Evolutionary conservation across 2,329 filamentous ascomycete genomes (phyloP).

Genomic region (Cladorrhinum sp.): DNA sequence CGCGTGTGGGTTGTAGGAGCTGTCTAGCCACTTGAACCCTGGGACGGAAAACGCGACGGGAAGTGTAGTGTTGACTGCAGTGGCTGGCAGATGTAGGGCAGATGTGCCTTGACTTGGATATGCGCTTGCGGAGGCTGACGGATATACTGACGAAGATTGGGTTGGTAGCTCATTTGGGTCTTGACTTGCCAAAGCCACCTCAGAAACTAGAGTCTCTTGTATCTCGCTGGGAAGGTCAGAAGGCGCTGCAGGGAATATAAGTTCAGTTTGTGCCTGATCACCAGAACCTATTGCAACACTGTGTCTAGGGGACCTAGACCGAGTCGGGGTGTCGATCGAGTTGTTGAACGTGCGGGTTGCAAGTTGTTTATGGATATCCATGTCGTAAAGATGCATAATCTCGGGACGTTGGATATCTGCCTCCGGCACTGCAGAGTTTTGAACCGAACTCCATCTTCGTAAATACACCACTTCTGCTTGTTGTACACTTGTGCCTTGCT

Average conservation of each 20-base stretch:
- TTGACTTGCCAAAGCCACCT: neutral
- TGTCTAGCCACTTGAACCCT: conserved; percentile 18
- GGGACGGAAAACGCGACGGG: neutral
- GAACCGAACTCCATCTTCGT: conserved; percentile 21
- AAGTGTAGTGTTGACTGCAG: neutral
- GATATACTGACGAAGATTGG: conserved; percentile 23
- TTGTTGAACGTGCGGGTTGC: conserved; percentile 17
- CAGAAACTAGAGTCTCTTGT: neutral
- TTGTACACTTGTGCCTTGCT: conserved; percentile 26
- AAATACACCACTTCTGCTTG: conserved; percentile 25
- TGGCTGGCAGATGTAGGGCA: conserved; percentile 7
- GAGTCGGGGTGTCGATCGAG: conserved; percentile 12
- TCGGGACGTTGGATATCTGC: conserved; percentile 11
- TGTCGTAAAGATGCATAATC: conserved; percentile 22
- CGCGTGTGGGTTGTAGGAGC: conserved; percentile 7
- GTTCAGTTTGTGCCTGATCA: neutral
- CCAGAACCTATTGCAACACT: neutral
- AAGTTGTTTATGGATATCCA: conserved; percentile 24
- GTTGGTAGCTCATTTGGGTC: neutral
- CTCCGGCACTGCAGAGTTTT: conserved; percentile 12
- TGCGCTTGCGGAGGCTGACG: conserved; percentile 17
- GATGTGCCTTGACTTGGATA: conserved; percentile 14
- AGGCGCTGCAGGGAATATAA: neutral
- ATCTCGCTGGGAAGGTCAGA: neutral
- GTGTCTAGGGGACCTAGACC: conserved; percentile 7